These are phyloP conservation scores for Chrysoporthe austroafricana DNA, from an alignment of 2,329 filamentous ascomycete species.

Conservation along the genomic window DNA sequence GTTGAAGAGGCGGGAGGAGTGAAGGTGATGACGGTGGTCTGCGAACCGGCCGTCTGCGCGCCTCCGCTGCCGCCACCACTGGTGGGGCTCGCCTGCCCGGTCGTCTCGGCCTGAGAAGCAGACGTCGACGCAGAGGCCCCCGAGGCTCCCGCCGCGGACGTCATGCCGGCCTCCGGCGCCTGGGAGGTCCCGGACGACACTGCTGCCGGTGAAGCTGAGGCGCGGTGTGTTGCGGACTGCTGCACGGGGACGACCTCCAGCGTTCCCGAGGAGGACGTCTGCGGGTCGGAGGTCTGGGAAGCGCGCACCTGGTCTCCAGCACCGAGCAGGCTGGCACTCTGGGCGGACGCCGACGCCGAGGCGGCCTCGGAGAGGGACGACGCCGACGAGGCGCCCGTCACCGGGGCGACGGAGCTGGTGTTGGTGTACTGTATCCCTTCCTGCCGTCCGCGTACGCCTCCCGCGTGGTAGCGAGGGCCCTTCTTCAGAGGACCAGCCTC, in stretches of 20 bases:
- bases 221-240: background rate
- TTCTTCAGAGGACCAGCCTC: slow-evolving; percentile 30
- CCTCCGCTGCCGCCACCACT: background rate
- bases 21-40: slow-evolving; percentile 4
- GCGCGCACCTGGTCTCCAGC: background rate
- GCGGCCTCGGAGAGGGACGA: slow-evolving; percentile 16
- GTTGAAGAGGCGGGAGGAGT: slow-evolving; percentile 1
- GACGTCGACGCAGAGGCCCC: background rate
- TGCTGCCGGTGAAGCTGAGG: slow-evolving; percentile 1
- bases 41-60: background rate
- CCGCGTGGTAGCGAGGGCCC: slow-evolving; percentile 7
- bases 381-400: slow-evolving; percentile 23
- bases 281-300: background rate
- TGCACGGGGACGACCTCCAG: background rate
- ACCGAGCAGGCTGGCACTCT: background rate
- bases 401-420: slow-evolving; percentile 13
- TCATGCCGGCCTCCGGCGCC: background rate
- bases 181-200: background rate
- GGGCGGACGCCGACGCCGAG: slow-evolving; percentile 2
- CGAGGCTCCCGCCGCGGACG: background rate
- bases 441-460: slow-evolving; percentile 22
- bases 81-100: background rate
- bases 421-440: slow-evolving; percentile 15
- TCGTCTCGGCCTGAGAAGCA: background rate
- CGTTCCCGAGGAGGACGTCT: background rate